Conservation (phyloP, 2,329 filamentous ascomycete genomes). For the Epichloe gansuensis region DNA sequence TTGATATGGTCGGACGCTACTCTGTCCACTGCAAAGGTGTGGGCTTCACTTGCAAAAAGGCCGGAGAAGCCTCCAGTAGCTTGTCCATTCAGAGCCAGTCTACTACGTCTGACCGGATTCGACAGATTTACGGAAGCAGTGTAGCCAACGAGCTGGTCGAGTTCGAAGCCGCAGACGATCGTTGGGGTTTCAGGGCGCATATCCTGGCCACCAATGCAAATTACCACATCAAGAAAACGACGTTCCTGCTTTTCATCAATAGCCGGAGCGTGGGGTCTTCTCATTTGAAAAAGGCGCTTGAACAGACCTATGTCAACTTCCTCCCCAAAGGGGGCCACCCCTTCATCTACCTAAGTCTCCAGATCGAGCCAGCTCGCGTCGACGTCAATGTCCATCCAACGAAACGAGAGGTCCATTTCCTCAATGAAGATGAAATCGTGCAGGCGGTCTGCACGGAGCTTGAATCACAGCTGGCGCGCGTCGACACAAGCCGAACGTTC, state of each 20-base stretch:
- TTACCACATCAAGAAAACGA: conserved; percentile 83
- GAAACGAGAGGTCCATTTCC: conserved; percentile 90
- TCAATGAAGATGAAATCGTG: conserved; percentile 95
- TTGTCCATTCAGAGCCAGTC: conserved; percentile 67
- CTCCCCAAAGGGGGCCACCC: conserved; percentile 89
- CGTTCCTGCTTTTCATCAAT: conserved; percentile 87
- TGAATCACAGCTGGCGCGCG: conserved; percentile 62
- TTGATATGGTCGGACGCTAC: conserved; percentile 88
- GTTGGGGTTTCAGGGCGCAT: conserved; percentile 72
- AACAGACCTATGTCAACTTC: conserved; percentile 79
- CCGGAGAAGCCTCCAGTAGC: conserved; percentile 73
- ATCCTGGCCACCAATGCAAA: conserved; percentile 88
- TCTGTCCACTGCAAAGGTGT: conserved; percentile 86
- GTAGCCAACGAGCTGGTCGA: conserved; percentile 82
- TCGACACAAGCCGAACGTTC: conserved; percentile 90
- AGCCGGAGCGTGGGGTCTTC: conserved; percentile 86
- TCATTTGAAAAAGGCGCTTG: conserved; percentile 75
- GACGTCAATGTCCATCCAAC: conserved; percentile 98
- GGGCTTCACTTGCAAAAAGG: conserved; percentile 94
- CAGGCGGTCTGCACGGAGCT: conserved; percentile 74
- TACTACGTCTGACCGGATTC: conserved; percentile 67
- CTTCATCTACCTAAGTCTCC: conserved; percentile 81
- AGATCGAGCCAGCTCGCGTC: conserved; percentile 82
- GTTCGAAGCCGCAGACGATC: conserved; percentile 56
- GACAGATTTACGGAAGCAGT: conserved; percentile 72